Percentiles rank a stretch among this genome's conserved stretches.
Conservation (phyloP, 805 yeast genomes). For the Pichia californica region DNA sequence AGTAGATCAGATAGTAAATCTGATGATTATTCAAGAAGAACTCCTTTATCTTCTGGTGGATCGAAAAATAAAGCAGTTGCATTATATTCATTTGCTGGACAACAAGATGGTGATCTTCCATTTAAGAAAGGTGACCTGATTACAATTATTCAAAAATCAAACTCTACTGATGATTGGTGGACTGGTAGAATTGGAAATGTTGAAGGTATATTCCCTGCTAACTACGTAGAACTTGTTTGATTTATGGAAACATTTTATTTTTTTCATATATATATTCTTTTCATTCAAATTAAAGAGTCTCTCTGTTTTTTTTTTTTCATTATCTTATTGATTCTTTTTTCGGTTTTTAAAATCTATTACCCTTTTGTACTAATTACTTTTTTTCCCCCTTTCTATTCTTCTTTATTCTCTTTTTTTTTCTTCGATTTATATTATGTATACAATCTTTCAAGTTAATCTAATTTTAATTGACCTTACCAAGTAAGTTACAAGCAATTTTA, state of each 20-base stretch:
- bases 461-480: not conserved
- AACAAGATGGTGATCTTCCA: constrained; percentile 87
- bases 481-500: not conserved
- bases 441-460: no score
- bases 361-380: no score
- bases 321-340: no score
- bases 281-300: no score
- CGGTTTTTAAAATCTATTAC: no score
- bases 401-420: no score
- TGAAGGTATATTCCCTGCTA: constrained; percentile 96
- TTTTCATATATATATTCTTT: not conserved
- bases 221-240: constrained; percentile 73
- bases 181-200: constrained; percentile 80
- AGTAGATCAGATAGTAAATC: constrained; percentile 31
- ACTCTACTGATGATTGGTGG: constrained; percentile 97
- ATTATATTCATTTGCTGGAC: constrained; percentile 80
- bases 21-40: constrained; percentile 28
- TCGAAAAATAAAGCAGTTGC: constrained; percentile 80
- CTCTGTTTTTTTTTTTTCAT: no score
- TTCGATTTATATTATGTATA: no score
- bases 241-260: not conserved
- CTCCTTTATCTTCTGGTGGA: constrained; percentile 27
- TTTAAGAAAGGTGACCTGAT: constrained; percentile 94
- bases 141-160: constrained; percentile 77
- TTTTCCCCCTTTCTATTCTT: no score